These are phyloP conservation scores for Spathaspora sp. DNA, from an alignment of 1,139 yeast species.

Conservation along the genomic window DNA sequence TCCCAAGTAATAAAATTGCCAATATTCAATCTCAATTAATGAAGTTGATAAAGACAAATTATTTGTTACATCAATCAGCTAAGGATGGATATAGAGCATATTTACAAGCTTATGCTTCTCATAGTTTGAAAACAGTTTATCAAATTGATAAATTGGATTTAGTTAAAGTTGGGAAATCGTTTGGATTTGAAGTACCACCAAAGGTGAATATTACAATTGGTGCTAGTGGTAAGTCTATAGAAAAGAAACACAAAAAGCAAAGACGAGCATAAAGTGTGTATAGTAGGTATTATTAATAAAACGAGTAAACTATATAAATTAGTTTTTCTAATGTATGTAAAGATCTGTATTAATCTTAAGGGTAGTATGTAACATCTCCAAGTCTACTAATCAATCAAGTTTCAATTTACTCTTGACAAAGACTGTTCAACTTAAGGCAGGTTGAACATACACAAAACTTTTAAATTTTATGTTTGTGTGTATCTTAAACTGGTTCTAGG, in stretches of 20 bases:
- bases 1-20: slow-evolving; percentile 90
- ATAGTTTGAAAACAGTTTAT: slow-evolving; percentile 91
- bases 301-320: no score
- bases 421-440: no score
- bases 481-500: no score
- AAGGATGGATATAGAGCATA: slow-evolving; percentile 97
- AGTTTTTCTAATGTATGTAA: no score
- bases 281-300: not conserved
- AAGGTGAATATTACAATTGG: slow-evolving; percentile 96
- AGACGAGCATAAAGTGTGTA: slow-evolving; percentile 24
- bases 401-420: no score
- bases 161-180: slow-evolving; percentile 91
- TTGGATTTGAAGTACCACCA: slow-evolving; percentile 95
- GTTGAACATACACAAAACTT: no score
- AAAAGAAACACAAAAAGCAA: slow-evolving; percentile 51
- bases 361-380: no score
- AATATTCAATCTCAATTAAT: slow-evolving; percentile 93
- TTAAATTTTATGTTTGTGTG: no score
- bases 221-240: slow-evolving; percentile 72
- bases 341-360: no score
- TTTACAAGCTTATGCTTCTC: slow-evolving; percentile 95
- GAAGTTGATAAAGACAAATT: slow-evolving; percentile 86
- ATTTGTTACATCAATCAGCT: slow-evolving; percentile 92
- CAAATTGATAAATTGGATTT: slow-evolving; percentile 93
- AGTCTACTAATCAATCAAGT: no score